A percentile compares a stretch with the other conserved stretches of the same genome.
Evolutionary conservation across 1,284 basidiomycete genomes (phyloP).

Genomic region (Chiua sp.): DNA sequence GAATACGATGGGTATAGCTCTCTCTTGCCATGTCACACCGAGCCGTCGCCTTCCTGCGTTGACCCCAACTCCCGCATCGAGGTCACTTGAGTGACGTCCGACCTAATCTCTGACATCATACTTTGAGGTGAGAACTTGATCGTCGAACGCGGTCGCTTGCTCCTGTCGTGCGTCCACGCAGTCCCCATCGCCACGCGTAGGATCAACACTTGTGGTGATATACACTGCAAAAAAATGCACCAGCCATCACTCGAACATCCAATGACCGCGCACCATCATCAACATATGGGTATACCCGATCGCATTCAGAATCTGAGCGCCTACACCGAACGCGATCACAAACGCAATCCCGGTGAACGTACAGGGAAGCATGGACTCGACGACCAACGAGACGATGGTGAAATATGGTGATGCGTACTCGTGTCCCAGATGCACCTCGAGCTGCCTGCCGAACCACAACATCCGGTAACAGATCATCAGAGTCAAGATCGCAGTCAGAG

Average conservation of each 20-base stretch:
- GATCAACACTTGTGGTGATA: slow-evolving; percentile 30
- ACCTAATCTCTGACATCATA: background rate
- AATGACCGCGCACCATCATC: slow-evolving; percentile 4
- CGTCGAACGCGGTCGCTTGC: background rate
- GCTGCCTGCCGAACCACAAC: background rate
- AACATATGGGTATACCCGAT: slow-evolving; percentile 7
- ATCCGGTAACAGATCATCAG: slow-evolving; percentile 15
- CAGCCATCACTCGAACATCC: background rate
- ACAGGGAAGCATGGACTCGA: slow-evolving; percentile 19
- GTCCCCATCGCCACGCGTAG: slow-evolving; percentile 13
- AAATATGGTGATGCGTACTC: slow-evolving; percentile 11
- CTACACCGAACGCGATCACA: slow-evolving; percentile 3
- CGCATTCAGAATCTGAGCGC: background rate
- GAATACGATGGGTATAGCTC: too few relatives aligned
- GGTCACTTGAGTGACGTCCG: background rate
- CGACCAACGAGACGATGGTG: slow-evolving; percentile 3
- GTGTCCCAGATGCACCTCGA: slow-evolving; percentile 5
- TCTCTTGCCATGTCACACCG: background rate
- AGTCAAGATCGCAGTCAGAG: slow-evolving; percentile 10
- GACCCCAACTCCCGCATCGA: background rate
- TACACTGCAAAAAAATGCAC: slow-evolving; percentile 12
- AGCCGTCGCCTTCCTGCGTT: background rate
- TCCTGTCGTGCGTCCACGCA: slow-evolving; percentile 6
- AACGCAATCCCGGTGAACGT: slow-evolving; percentile 12
- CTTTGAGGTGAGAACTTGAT: slow-evolving; percentile 6